These are phyloP conservation scores for Mallotus repandus DNA, from an alignment of 441 rosid genomes.

Conservation along the genomic window DNA sequence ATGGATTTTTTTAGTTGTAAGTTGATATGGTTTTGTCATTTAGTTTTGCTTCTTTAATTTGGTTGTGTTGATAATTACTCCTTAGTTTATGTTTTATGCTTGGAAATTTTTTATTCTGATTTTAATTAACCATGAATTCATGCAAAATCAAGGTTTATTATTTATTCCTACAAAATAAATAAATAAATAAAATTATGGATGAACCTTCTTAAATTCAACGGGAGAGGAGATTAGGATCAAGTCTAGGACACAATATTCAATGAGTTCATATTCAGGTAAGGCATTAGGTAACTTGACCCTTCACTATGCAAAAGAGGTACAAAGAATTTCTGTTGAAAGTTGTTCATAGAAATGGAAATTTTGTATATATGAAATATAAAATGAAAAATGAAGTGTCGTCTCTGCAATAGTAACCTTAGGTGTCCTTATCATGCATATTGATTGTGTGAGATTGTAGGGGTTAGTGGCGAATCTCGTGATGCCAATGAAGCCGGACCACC, in stretches of 20 bases:
- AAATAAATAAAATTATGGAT: too few relatives aligned
- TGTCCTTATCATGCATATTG: constrained; percentile 25
- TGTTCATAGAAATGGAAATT: background rate
- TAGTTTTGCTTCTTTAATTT: background rate
- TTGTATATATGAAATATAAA: background rate
- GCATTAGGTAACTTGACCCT: background rate
- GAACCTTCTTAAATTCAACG: too few relatives aligned
- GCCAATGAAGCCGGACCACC: background rate
- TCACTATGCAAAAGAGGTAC: background rate
- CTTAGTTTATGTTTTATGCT: too few relatives aligned
- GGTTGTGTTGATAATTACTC: too few relatives aligned
- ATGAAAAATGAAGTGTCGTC: background rate
- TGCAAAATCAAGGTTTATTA: too few relatives aligned
- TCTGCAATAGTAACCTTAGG: constrained; percentile 17
- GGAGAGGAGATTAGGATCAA: background rate
- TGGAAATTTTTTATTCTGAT: too few relatives aligned
- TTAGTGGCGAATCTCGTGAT: constrained; percentile 22
- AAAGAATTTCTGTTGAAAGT: background rate
- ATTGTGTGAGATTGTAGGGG: constrained; percentile 18
- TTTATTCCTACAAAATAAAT: too few relatives aligned
- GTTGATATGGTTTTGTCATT: constrained; percentile 8
- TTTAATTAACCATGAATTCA: too few relatives aligned
- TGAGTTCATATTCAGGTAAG: background rate
- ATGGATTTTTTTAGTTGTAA: constrained; percentile 19
- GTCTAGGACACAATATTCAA: background rate